These are phyloP conservation scores for Ligustrum vulgare DNA, from an alignment of 257 asterid species.

Conservation along the genomic window DNA sequence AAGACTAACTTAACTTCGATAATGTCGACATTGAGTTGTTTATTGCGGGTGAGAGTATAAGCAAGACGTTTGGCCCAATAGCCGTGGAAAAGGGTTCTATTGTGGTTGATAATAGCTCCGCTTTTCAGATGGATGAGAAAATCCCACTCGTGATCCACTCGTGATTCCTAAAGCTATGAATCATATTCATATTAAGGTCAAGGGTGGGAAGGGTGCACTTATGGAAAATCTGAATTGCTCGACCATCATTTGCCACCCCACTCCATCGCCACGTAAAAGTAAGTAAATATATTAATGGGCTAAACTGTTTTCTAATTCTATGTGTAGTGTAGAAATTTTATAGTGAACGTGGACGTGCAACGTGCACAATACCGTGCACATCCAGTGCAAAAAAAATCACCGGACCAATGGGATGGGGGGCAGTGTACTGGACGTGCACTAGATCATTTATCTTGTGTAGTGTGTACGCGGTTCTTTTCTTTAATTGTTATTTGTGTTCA, in stretches of 20 bases:
- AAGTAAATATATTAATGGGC: constrained; percentile 40
- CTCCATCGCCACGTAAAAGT: too few species aligned
- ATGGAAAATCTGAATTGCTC: too few species aligned
- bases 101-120: constrained; percentile 98
- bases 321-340: too few species aligned
- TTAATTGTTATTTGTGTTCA: not conserved
- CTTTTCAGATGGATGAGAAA: constrained; percentile 88
- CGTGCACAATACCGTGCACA: too few species aligned
- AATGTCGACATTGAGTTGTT: constrained; percentile 80
- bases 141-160: constrained; percentile 81
- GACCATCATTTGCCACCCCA: too few species aligned
- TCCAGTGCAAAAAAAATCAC: too few species aligned
- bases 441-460: too few species aligned
- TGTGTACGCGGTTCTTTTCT: not conserved
- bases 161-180: constrained; percentile 91
- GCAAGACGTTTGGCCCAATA: constrained; percentile 79
- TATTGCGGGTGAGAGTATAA: constrained; percentile 90
- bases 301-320: not conserved
- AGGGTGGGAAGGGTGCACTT: constrained; percentile 69
- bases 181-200: constrained; percentile 64
- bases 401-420: too few species aligned
- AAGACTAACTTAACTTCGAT: constrained; percentile 64
- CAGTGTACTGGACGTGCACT: too few species aligned
- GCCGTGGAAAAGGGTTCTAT: constrained; percentile 72
- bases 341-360: too few species aligned